Evolutionary conservation across 805 yeast genomes (phyloP).

Genomic region (Lachancea quebecensis): DNA sequence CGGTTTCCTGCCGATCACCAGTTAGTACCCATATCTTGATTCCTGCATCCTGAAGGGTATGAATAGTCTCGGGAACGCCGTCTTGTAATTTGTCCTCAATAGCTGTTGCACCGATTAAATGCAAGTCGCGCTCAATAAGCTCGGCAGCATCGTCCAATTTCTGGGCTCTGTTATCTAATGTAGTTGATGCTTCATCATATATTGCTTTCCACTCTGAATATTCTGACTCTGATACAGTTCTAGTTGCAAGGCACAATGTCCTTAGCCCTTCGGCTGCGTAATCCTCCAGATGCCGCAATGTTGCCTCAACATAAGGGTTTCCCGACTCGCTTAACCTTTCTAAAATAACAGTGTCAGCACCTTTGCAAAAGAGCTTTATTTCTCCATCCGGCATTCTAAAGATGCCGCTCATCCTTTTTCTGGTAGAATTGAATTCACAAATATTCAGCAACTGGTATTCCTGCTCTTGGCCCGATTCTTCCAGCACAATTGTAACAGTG

Average conservation of each 20-base stretch:
- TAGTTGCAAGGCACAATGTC: slow-evolving; percentile 85
- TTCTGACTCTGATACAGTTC: slow-evolving; percentile 73
- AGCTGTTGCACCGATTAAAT: slow-evolving; percentile 92
- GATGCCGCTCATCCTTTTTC: slow-evolving; percentile 96
- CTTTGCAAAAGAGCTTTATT: slow-evolving; percentile 84
- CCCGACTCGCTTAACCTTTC: slow-evolving; percentile 64
- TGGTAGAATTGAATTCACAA: slow-evolving; percentile 94
- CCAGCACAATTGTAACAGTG: slow-evolving; percentile 58
- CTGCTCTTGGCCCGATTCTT: slow-evolving; percentile 41
- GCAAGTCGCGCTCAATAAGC: slow-evolving; percentile 70
- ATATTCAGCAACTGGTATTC: slow-evolving; percentile 78
- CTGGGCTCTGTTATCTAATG: slow-evolving; percentile 65
- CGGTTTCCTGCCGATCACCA: slow-evolving; percentile 98
- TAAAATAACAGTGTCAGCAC: slow-evolving; percentile 94
- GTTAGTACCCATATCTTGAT: slow-evolving; percentile 96
- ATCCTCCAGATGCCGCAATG: slow-evolving; percentile 84
- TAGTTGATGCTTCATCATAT: slow-evolving; percentile 76
- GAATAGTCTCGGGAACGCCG: slow-evolving; percentile 97
- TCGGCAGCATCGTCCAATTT: slow-evolving; percentile 87
- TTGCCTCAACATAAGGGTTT: slow-evolving; percentile 77
- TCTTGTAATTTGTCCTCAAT: slow-evolving; percentile 97
- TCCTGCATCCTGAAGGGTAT: slow-evolving; percentile 91
- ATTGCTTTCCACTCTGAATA: slow-evolving; percentile 59
- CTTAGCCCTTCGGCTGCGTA: slow-evolving; percentile 95
- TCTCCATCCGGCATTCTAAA: slow-evolving; percentile 92